Base-by-base conservation (phyloP, 805 yeast species). In the Cyberlindnera maritima region DNA sequence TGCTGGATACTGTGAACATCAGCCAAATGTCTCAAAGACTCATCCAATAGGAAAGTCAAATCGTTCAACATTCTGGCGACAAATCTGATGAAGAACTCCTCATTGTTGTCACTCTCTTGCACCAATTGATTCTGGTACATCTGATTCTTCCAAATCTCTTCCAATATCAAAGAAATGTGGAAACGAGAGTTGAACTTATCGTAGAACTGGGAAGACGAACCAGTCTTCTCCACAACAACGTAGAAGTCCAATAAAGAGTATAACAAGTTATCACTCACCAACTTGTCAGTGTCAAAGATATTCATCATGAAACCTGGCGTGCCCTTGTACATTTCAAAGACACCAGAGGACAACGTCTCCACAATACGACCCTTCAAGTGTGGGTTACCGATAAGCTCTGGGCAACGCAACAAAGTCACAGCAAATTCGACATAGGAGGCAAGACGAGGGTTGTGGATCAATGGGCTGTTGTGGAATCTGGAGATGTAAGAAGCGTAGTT, bases 21-120 rank as follows among this genome's bases (percentile, higher is more conserved):
- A 25, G 81, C 75, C 52, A 94, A 72, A 61, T 87, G 88, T 46
- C 85, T 79, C 53, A 94, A 76, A 1, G 97, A 85, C 66, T 94
- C 99, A 66, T 94, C 98, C 50, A 94, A 71, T 53, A 94, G 71
- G 60, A 83, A 94, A 0, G 99, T 94, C 13, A 95, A 83, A 66
- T 94, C 99, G 65, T 94, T 94, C 61, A 94, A 74, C 88, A 94
- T 84, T 64, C 97, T 76, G 1, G 99, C 99, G 48, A 92, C 87
- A 62, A 94, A 90, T 59, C 96, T 76, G 41, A 92, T 85, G 63
- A 94, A 94, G 58, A 94, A 92, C 49, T 87, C 90, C 29, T 85
- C 84, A 56, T 87, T 80, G 39, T 77, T 67, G 26, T 70, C 71
- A 19, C 96, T 79, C 61, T 87, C 91, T 45, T 72, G 65, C 39